Evolutionary conservation across 2,329 filamentous ascomycete species (phyloP).

Genomic region (Monilinia vaccinii-corymbosi): DNA sequence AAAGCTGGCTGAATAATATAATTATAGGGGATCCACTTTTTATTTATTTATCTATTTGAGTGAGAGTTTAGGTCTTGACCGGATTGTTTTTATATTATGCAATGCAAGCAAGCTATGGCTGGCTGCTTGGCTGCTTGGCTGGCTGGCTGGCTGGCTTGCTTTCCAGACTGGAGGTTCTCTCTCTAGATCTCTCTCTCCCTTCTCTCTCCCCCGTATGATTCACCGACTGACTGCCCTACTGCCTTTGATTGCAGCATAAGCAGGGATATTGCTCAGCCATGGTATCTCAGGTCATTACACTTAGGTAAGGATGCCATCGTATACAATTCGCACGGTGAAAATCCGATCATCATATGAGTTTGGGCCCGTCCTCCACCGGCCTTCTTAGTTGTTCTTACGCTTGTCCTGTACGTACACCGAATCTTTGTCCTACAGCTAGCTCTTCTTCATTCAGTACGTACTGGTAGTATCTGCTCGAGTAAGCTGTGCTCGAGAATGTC

Average conservation of each 20-base stretch:
- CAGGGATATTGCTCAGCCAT: not conserved
- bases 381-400: no score
- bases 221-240: not conserved
- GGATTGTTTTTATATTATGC: not conserved
- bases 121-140: no score
- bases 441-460: no score
- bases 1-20: not conserved
- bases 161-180: no score
- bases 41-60: not conserved
- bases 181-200: no score
- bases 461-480: no score
- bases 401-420: no score
- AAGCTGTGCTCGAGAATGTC: no score
- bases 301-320: not conserved
- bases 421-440: no score
- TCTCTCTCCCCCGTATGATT: not conserved
- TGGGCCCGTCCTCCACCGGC: not conserved
- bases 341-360: not conserved
- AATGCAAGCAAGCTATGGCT: no score
- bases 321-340: not conserved
- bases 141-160: no score
- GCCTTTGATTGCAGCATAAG: conserved; percentile 1
- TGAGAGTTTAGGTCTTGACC: not conserved
- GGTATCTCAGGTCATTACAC: not conserved
- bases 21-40: not conserved